Conservation (phyloP, 208 protist genomes). For the Trypanosoma mega region DNA sequence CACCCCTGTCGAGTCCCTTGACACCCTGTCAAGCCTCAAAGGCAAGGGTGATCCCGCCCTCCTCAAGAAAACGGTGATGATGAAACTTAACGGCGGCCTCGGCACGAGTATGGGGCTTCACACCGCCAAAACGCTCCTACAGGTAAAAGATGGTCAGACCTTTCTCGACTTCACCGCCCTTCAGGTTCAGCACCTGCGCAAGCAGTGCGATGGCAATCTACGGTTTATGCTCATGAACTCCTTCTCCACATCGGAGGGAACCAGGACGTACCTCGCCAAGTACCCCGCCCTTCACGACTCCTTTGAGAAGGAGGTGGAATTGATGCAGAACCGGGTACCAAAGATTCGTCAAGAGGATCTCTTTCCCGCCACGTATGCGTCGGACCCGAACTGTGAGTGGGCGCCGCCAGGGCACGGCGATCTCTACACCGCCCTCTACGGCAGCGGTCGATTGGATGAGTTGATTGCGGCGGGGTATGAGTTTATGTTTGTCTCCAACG, state of each 20-base stretch:
- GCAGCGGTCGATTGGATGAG: constrained; percentile 86
- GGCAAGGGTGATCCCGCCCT: constrained; percentile 27
- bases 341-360: constrained; percentile 74
- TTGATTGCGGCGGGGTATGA: constrained; percentile 89
- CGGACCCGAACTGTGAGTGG: constrained; percentile 77
- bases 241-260: constrained; percentile 97
- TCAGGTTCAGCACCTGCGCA: constrained; percentile 93
- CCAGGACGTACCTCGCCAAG: constrained; percentile 62
- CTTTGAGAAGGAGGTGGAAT: constrained; percentile 65
- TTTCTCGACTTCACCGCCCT: constrained; percentile 98
- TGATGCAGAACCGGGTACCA: constrained; percentile 87
- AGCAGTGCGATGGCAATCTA: constrained; percentile 79
- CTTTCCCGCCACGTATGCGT: constrained; percentile 55
- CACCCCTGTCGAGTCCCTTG: constrained; percentile 38
- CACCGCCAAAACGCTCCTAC: constrained; percentile 91
- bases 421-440: constrained; percentile 94
- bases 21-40: constrained; percentile 38
- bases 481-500: constrained; percentile 99
- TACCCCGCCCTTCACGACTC: constrained; percentile 45
- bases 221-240: constrained; percentile 99
- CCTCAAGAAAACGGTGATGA: constrained; percentile 89
- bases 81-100: constrained; percentile 98
- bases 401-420: constrained; percentile 99
- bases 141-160: constrained; percentile 91
- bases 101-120: constrained; percentile 90